These are phyloP conservation scores for Trichoderma harzianum DNA, from an alignment of 2,329 filamentous ascomycete species.

Conservation along the genomic window DNA sequence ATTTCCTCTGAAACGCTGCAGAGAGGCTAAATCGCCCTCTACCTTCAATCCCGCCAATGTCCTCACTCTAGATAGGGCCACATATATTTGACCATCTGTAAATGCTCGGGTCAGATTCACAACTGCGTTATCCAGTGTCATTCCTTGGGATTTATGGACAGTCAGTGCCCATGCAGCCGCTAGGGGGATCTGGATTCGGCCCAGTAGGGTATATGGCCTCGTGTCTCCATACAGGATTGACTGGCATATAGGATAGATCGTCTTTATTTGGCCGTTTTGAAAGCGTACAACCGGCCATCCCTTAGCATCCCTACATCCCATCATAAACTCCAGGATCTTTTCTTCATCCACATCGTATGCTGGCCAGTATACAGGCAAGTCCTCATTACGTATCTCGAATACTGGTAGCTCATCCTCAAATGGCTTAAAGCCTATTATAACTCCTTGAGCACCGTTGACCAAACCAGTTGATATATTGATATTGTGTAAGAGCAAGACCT, in stretches of 20 bases:
- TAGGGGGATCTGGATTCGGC: constrained; percentile 60
- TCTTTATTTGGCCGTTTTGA: constrained; percentile 41
- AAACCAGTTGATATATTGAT: constrained; percentile 19
- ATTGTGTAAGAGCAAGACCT: constrained; percentile 27
- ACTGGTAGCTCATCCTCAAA: neutral
- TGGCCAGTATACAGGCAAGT: neutral
- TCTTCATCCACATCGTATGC: neutral
- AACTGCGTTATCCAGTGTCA: constrained; percentile 57
- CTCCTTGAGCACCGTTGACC: constrained; percentile 28
- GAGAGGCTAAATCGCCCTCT: neutral
- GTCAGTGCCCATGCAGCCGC: constrained; percentile 60
- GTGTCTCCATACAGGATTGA: constrained; percentile 45
- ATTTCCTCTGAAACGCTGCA: neutral
- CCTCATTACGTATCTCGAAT: neutral
- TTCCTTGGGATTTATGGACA: constrained; percentile 61
- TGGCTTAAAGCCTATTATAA: constrained; percentile 24
- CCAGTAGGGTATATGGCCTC: constrained; percentile 45
- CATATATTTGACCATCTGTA: constrained; percentile 58
- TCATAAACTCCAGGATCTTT: constrained; percentile 20
- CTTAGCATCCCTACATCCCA: neutral
- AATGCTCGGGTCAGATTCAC: constrained; percentile 53
- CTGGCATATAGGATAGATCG: constrained; percentile 51
- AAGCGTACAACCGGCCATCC: constrained; percentile 43
- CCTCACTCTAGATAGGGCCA: constrained; percentile 33
- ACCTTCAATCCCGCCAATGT: constrained; percentile 22